Evolutionary conservation across 306 rosid species (phyloP), one percentile per base, ranked within the genome.

Genomic region (Begonia loranthoides): DNA sequence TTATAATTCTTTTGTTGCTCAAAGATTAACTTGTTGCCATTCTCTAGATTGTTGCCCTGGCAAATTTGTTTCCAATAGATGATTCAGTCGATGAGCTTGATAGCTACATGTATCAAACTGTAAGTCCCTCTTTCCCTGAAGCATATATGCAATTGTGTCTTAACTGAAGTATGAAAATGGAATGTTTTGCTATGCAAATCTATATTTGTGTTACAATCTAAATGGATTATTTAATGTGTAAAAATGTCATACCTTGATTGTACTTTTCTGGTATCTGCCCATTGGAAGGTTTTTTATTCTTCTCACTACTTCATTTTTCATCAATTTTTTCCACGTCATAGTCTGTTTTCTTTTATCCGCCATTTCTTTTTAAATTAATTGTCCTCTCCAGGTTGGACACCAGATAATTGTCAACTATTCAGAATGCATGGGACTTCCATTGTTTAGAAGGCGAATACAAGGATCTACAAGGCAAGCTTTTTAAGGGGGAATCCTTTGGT

Each of bases 51-150:
- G 94, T 89, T 61, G 97, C 97, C 45, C 75, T 84, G 75, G 97
- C 97, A 36, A 89, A 89, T 67, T 78, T 89, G 84, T 60, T 79
- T 81, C 97, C 97, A 4, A 79, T 59, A 57, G 95, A 89, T 72
- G 97, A 82, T 76, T 73, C 84, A 10, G 95, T 89, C 45, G 95
- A 89, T 52, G 95, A 84, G 76, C 94, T 89, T 19, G 89, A 85
- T 49, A 89, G 95, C 64, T 89, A 85, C 78, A 89, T 89, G 95
- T 85, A 77, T 55, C 97, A 89, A 78, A 85, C 97, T 60, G 97
- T 84, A 71, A 71, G 81, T 55, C 52, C 52, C 65, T 17, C 17
- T 56, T 45, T 17, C 47, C 15, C 14, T 12, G 15, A 43, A n/a
- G n/a, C 14, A 43, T 2, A 28, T 8, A 43, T 12, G 47, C 47